A percentile compares a stretch with the other conserved stretches of the same genome.
phyloP scores from a whole-genome alignment of 805 yeast species.

The Wilhelminamyces savonicus region DNA sequence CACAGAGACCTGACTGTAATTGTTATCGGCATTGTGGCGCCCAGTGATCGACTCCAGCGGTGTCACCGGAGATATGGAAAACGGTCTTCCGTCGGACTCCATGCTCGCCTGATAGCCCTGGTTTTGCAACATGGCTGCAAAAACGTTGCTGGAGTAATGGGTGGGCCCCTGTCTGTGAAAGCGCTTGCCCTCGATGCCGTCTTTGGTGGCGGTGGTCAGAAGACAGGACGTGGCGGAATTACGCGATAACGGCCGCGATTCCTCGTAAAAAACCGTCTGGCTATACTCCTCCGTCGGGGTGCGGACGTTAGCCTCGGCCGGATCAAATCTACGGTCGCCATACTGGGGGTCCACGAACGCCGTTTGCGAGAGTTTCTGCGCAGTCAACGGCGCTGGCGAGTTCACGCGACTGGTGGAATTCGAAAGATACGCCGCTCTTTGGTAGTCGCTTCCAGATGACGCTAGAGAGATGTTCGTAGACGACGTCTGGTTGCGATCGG shows the following conservation, averaged over 20 bases:
- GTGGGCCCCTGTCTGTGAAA: conserved; percentile 40
- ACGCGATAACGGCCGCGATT: conserved; percentile 58
- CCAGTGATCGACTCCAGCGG: conserved; percentile 2
- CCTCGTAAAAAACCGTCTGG: neutral
- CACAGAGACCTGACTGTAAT: conserved; percentile 12
- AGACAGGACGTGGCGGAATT: conserved; percentile 59
- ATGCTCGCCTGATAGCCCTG: neutral
- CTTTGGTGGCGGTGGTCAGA: conserved; percentile 71
- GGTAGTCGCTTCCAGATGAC: conserved; percentile 21
- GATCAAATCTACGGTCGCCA: no score
- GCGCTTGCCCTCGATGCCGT: conserved; percentile 62
- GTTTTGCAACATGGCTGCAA: conserved; percentile 19
- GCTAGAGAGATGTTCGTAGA: conserved; percentile 19
- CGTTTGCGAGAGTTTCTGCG: no score
- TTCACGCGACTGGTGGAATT: no score
- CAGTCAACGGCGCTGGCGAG: conserved; percentile 2
- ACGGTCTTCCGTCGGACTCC: neutral
- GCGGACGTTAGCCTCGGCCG: neutral
- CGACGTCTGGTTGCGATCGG: conserved; percentile 1
- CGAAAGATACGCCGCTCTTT: conserved; percentile 4
- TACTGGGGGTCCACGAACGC: no score
- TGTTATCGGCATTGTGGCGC: conserved; percentile 2
- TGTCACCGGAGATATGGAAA: neutral
- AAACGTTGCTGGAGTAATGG: conserved; percentile 26
- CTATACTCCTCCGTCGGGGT: neutral